phyloP scores from a whole-genome alignment of 108 stramenopile genomes.

The Cyclotella distinguenda region DNA sequence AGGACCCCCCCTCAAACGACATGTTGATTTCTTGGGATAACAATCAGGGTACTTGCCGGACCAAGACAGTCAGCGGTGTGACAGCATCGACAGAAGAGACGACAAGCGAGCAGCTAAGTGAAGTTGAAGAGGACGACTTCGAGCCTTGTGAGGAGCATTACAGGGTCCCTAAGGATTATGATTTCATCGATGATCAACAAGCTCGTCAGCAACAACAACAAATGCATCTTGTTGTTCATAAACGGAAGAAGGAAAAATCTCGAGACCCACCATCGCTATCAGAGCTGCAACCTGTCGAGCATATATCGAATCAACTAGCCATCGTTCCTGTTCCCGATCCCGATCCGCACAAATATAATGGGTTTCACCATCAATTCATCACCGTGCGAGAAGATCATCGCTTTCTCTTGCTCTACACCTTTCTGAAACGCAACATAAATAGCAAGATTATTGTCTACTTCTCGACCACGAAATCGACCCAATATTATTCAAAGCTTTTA shows the following conservation, averaged over 20 bases:
- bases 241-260: too few species aligned
- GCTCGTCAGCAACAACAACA: background rate
- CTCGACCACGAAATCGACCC: slow-evolving; percentile 33
- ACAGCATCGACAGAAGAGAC: background rate
- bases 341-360: slow-evolving; percentile 18
- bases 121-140: background rate
- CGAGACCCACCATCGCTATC: background rate
- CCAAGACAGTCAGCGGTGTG: background rate
- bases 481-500: slow-evolving; percentile 25
- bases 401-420: slow-evolving; percentile 42
- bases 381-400: slow-evolving; percentile 39
- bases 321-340: background rate
- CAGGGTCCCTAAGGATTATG: background rate
- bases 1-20: too few species aligned
- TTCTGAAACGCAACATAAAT: slow-evolving; percentile 24
- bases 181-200: background rate
- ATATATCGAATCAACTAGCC: slow-evolving; percentile 5
- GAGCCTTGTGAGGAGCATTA: slow-evolving; percentile 17
- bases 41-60: too few species aligned
- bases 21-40: too few species aligned
- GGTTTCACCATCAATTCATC: slow-evolving; percentile 32
- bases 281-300: background rate
- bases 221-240: background rate
- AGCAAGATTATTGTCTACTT: slow-evolving; percentile 36
- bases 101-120: background rate